Percentiles rank a stretch among this genome's conserved stretches.
These are phyloP conservation scores for Malassezia restricta DNA, from an alignment of 1,284 basidiomycete genomes.

Conservation along the genomic window DNA sequence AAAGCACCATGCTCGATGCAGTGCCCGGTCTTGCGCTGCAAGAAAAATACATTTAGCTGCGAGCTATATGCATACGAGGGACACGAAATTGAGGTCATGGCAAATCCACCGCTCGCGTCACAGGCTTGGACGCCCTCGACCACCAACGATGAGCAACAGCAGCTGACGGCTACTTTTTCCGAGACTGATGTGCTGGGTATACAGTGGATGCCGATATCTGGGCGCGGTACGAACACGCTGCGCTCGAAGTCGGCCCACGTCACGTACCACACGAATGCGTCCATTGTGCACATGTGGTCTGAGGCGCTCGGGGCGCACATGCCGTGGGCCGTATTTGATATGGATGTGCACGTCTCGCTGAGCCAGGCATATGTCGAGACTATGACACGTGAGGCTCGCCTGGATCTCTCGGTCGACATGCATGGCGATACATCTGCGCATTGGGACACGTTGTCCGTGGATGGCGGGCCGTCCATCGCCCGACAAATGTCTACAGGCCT, in stretches of 20 bases:
- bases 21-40: conserved; percentile 1
- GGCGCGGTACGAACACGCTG: neutral
- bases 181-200: neutral
- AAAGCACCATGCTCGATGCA: neutral
- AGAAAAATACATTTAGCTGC: neutral
- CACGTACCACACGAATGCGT: neutral
- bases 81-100: neutral
- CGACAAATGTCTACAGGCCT: neutral
- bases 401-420: neutral
- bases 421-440: neutral
- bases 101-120: neutral
- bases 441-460: neutral
- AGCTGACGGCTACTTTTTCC: neutral
- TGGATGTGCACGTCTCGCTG: neutral
- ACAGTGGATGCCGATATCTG: neutral
- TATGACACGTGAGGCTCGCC: neutral
- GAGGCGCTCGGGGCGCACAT: neutral
- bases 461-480: too few relatives aligned
- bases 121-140: neutral
- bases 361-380: neutral
- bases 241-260: neutral
- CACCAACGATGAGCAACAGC: neutral
- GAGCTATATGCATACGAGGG: neutral
- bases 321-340: neutral
- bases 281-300: neutral